Evolutionary conservation across 139 green algal genomes (phyloP), one percentile per base, ranked within the genome.

Genomic region (Parachlorella kessleri): DNA sequence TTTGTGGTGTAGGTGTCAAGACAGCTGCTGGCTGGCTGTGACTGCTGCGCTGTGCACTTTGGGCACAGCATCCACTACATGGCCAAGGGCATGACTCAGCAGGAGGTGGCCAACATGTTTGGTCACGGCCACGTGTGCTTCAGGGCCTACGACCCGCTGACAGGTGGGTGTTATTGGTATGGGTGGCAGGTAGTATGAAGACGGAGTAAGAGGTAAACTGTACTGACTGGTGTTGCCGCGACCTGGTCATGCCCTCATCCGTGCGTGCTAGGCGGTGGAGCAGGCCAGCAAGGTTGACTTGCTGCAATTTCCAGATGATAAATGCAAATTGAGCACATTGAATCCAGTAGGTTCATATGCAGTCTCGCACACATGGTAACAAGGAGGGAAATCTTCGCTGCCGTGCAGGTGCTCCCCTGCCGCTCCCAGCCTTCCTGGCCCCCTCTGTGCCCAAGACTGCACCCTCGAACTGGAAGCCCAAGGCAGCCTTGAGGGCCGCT

Each of bases 71-170:
- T 89, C 4, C 77, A 81, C 21, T 80, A 68, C 54, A 90, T 94
- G 55, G 87, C 76, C 70, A 87, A 91, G 33, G 86, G 83, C 40
- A 93, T 94, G 91, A 72, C 24, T 23, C 72, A 81, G 55, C 41
- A 66, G 0, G 68, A 93, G 78, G 85, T 94, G 48, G 79, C 89
- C 0, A 37, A 66, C 23, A 81, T 85, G 30, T 93, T 93, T 63
- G 69, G 66, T 18, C 40, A 70, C 18, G 73, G 73, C 38, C 78
- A 54, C 38, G 74, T 91, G 33, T 93, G 89, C 78, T 86, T 93
- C 39, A 67, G 89, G 0, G 77, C 81, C 38, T 90, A 86, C 42
- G 69, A 89, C 9, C 83, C 82, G 6, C 8, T 18, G 26, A 87
- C 82, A 68, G 83, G 89, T 81, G 55, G 39, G 4, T 65, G 63